Evolutionary conservation across 1,284 basidiomycete species (phyloP), one percentile per base, ranked within the genome.

Genomic region (Anthracocystis panici-leucophaei): DNA sequence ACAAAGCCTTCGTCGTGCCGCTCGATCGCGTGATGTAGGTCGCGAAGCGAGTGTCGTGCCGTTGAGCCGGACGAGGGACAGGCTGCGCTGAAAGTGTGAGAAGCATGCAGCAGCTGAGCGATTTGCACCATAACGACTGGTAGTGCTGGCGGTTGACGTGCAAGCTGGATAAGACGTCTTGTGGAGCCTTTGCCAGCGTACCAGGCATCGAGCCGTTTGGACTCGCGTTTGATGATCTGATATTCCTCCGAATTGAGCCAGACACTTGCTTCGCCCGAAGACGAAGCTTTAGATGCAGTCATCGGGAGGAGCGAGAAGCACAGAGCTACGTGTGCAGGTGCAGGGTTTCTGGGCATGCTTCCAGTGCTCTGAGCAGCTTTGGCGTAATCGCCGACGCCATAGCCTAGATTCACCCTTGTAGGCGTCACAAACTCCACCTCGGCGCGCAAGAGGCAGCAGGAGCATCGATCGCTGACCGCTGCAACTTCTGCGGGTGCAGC

Each of bases 341-440:
- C 42, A 21, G 59, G 57, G 33, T 51, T 52, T 33, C 51, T 67
- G 2, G 70, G 65, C 60, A 74, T 55, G 50, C 42, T 44, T 2
- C 56, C 67, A 5, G 49, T 60, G 49, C 21, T 68, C 27, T 64
- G 64, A 18, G 57, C 59, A 25, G 63, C 54, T 25, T 52, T 53
- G 10, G 63, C 61, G 31, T 68, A 65, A 6, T 73, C 65, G 8
- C 58, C 69, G 6, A 67, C 67, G 5, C 63, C 65, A 10, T 58
- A 57, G 6, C 69, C 65, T 1, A 64, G 18, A 12, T 70, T 69
- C 1, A 67, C 61, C 29, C 65, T 20, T 6, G 65, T 64, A 12
- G 78, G 78, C 27, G 79, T 81, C 18, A 81, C 76, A 45, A 81
- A 78, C 46, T 81, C 79, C 6, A 81, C 60, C 45, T 81, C 78